Base-by-base conservation (phyloP, 176 grass and related monocot species). In the Triticum dicoccoides region DNA sequence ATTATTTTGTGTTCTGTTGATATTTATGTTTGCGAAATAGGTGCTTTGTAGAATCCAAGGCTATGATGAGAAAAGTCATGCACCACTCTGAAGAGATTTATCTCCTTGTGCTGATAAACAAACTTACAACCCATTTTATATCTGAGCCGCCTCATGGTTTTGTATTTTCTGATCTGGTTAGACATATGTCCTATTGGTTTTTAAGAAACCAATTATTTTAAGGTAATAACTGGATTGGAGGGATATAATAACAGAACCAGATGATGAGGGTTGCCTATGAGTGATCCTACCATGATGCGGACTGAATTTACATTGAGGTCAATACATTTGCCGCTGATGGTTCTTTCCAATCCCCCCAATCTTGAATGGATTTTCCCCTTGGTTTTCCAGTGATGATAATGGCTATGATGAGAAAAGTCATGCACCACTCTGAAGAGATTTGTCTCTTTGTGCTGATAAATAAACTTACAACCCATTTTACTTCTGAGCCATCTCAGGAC, bases 21-120 rank as follows among this genome's bases (percentile, higher is more conserved):
- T 73, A 76, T 68, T 94, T 74, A 15, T 91, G 83, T 89, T 86
- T 89, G 89, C 83, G 86, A 86, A 86, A 89, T 89, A 80, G 76
- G 84, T 13, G 30, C 12, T 58, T 6, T 35, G 17, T 13, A 38
- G 17, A 34, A 34, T 10, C 14, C 20, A 23, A 45, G 70, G 71
- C 71, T 74, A 47, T 74, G 71, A 74, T 47, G 71, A 74, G 71
- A 74, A 74, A 74, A 47, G 33, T 70, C 71, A 74, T 74, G 71
- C 71, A 74, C 71, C 71, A 74, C 71, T 74, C 71, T 74, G 71
- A 74, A 74, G 39, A 47, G 71, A 74, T 74, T 74, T 45, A 45
- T 74, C 71, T 74, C 71, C 8, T 74, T 74, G 71, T 74, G 71
- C 71, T 74, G 71, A 74, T 74, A 47, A 27, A 74, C 41, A 74